phyloP scores from a whole-genome alignment of 371 early-diverging fungal species.

The Saksenaea vasiformis region DNA sequence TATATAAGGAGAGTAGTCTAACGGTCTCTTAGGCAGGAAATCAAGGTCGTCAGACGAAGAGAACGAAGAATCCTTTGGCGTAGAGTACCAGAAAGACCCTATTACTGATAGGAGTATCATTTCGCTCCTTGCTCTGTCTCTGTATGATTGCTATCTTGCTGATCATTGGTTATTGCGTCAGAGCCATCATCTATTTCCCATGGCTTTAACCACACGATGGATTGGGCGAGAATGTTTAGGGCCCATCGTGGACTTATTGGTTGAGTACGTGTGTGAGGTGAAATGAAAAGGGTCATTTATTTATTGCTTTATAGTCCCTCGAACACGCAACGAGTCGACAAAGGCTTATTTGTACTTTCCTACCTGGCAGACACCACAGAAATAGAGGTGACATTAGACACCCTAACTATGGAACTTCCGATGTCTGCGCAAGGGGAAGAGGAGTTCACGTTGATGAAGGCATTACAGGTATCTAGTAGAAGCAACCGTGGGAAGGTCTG shows the following conservation, averaged over 20 bases:
- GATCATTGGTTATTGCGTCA: neutral
- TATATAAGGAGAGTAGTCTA: neutral
- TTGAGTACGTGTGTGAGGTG: conserved; percentile 1
- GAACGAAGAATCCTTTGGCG: neutral
- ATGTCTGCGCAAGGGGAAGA: neutral
- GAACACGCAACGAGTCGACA: conserved; percentile 5
- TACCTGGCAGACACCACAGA: conserved; percentile 10
- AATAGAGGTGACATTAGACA: neutral
- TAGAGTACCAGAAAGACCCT: conserved; percentile 3
- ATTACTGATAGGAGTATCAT: conserved; percentile 13
- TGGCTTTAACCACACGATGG: conserved; percentile 11
- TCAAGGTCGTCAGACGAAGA: neutral
- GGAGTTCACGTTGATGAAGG: neutral
- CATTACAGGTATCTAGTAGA: conserved; percentile 6
- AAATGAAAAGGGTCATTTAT: neutral
- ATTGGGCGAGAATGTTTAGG: conserved; percentile 17
- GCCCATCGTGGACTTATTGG: conserved; percentile 3
- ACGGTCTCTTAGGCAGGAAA: too few species aligned
- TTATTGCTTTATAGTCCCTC: neutral
- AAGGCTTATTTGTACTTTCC: conserved; percentile 11
- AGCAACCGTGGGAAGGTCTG: too few species aligned
- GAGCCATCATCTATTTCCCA: conserved; percentile 1
- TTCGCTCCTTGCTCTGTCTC: conserved; percentile 13
- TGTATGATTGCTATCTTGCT: conserved; percentile 13
- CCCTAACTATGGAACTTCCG: neutral